Conservation (phyloP, 176 grass and related monocot species). For the Paspalum notatum region DNA sequence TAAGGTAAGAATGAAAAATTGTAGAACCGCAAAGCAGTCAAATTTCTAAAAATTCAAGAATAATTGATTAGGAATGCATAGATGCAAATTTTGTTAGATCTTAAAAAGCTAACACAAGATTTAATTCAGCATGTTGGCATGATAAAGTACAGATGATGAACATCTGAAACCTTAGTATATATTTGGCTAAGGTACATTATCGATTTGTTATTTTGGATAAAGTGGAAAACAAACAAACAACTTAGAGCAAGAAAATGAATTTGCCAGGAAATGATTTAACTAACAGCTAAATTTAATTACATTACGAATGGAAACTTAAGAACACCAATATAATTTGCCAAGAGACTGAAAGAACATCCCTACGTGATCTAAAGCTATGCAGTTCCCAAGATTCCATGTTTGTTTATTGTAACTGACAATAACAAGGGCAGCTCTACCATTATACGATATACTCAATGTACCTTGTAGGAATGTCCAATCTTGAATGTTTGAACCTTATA, state of each 20-base stretch:
- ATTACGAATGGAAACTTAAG: no score
- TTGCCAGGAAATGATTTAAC: not conserved
- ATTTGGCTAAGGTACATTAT: not conserved
- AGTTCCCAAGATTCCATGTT: no score
- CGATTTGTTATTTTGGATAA: not conserved
- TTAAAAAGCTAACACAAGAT: no score
- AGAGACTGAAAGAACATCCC: no score
- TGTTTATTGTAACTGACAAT: not conserved
- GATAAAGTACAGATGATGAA: not conserved
- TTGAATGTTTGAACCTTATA: not conserved
- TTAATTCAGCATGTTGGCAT: not conserved
- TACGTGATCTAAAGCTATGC: no score
- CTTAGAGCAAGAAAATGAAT: not conserved
- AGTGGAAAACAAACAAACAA: not conserved
- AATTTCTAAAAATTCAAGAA: conserved; percentile 1
- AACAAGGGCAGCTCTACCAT: not conserved
- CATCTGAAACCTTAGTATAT: not conserved
- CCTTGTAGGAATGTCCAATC: not conserved
- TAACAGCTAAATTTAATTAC: no score
- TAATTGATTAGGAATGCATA: not conserved
- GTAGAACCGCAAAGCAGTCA: not conserved
- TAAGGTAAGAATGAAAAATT: not conserved
- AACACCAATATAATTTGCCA: no score
- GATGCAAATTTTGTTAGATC: conserved; percentile 5
- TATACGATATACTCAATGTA: no score